phyloP scores from a whole-genome alignment of 805 yeast genomes.

The Candida saitoana region DNA sequence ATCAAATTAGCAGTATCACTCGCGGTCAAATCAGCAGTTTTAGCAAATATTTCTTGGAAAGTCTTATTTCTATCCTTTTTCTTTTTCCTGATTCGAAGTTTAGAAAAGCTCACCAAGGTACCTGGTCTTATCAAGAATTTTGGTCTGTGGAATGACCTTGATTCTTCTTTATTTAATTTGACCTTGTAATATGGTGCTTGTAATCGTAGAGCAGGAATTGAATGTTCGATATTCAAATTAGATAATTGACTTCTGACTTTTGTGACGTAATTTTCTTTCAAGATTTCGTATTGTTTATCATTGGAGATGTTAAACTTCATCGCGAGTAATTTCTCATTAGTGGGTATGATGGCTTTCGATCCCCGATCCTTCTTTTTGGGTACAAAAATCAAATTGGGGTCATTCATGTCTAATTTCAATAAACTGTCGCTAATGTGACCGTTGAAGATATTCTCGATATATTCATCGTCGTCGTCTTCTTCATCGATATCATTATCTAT shows the following conservation, averaged over 20 bases:
- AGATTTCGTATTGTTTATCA: constrained; percentile 77
- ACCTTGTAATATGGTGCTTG: constrained; percentile 93
- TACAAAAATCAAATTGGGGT: constrained; percentile 70
- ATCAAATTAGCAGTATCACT: constrained; percentile 80
- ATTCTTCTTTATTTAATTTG: constrained; percentile 57
- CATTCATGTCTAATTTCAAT: constrained; percentile 76
- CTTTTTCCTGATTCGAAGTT: constrained; percentile 71
- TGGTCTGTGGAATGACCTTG: constrained; percentile 79
- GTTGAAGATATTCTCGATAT: constrained; percentile 70
- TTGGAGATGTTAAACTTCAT: constrained; percentile 79
- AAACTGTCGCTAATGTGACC: constrained; percentile 48
- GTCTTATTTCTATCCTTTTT: constrained; percentile 88
- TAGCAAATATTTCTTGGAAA: constrained; percentile 65
- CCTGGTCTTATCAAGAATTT: constrained; percentile 74
- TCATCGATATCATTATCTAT: constrained; percentile 8
- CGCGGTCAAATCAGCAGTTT: constrained; percentile 69
- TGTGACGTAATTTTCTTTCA: constrained; percentile 83
- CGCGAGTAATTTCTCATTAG: constrained; percentile 50
- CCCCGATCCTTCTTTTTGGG: constrained; percentile 28
- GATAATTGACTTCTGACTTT: constrained; percentile 92
- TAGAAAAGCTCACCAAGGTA: constrained; percentile 68
- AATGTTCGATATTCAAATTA: constrained; percentile 84
- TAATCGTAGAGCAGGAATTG: constrained; percentile 78
- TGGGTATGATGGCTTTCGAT: constrained; percentile 43
- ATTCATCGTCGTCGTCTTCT: constrained; percentile 42